Evolutionary conservation across 2,329 filamentous ascomycete species (phyloP).

Genomic region (Colletotrichum salicis): DNA sequence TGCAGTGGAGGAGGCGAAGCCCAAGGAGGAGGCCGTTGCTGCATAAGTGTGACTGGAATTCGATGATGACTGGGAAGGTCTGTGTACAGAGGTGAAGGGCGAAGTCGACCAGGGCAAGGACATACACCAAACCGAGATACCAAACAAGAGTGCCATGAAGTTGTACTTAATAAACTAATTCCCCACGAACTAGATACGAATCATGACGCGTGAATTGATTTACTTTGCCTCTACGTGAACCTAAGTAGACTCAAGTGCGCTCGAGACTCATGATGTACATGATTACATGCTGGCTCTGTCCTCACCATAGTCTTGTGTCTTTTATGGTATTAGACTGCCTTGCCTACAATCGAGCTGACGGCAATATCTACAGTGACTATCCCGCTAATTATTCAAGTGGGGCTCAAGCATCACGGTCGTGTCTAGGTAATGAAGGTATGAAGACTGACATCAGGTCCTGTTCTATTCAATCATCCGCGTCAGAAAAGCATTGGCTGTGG

Average conservation of each 20-base stretch:
- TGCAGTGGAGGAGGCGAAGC: slow-evolving; percentile 23
- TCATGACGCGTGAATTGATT: slow-evolving; percentile 5
- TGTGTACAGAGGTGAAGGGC: slow-evolving; percentile 22
- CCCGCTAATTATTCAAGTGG: no score
- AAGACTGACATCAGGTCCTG: no score
- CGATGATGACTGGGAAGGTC: background rate
- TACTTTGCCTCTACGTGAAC: background rate
- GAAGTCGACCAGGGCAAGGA: background rate
- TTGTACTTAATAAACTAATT: slow-evolving; percentile 30
- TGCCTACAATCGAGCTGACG: background rate
- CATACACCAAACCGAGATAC: slow-evolving; percentile 17
- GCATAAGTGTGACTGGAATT: slow-evolving; percentile 3
- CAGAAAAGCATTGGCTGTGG: no score
- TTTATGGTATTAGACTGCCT: background rate
- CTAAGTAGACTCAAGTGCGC: background rate
- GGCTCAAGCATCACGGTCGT: no score
- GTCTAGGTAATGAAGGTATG: no score
- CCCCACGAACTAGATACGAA: slow-evolving; percentile 24
- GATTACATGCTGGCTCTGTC: background rate
- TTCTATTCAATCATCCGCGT: no score
- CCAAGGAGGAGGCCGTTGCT: slow-evolving; percentile 36
- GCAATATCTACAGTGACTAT: no score
- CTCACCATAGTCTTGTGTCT: background rate
- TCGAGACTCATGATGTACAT: background rate
- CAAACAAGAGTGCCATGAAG: slow-evolving; percentile 10